Evolutionary conservation across 169 alveolate genomes (phyloP).

Genomic region (Plasmodium yoelii): DNA sequence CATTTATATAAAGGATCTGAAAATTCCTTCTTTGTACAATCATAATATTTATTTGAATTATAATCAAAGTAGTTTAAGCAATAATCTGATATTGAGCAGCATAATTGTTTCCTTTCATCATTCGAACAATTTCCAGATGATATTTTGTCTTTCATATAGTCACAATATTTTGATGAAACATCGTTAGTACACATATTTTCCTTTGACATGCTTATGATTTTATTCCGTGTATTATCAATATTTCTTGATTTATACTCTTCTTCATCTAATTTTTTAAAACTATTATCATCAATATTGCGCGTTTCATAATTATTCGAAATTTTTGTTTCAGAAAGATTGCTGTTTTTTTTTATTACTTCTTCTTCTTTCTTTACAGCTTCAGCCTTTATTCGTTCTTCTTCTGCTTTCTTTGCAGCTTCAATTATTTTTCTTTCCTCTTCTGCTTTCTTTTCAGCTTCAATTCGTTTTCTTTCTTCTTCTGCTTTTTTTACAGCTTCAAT

Average conservation of each 20-base stretch:
- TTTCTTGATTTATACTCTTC: constrained; percentile 35
- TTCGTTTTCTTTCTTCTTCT: constrained; percentile 11
- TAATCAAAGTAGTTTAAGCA: constrained; percentile 50
- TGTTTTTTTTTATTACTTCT: background rate
- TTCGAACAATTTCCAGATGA: constrained; percentile 58
- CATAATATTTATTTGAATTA: constrained; percentile 64
- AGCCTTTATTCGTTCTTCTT: background rate
- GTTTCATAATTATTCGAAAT: background rate
- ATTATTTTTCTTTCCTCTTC: constrained; percentile 12
- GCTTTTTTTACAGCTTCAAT: constrained; percentile 14
- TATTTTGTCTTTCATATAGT: constrained; percentile 31
- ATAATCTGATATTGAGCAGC: constrained; percentile 68
- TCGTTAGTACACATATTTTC: constrained; percentile 26
- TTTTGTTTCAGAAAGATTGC: constrained; percentile 1
- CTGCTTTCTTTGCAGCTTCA: constrained; percentile 19
- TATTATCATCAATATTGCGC: constrained; percentile 6
- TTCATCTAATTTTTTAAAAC: constrained; percentile 17
- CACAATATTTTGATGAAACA: constrained; percentile 62
- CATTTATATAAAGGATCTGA: constrained; percentile 46
- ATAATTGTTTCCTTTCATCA: constrained; percentile 24
- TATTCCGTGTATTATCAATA: constrained; percentile 31
- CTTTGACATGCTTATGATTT: constrained; percentile 44
- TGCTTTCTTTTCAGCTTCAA: constrained; percentile 14
- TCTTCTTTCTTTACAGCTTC: background rate
- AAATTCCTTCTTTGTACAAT: constrained; percentile 49